Conservation (phyloP, 345 rosid species). For the Lepidium didymum region DNA sequence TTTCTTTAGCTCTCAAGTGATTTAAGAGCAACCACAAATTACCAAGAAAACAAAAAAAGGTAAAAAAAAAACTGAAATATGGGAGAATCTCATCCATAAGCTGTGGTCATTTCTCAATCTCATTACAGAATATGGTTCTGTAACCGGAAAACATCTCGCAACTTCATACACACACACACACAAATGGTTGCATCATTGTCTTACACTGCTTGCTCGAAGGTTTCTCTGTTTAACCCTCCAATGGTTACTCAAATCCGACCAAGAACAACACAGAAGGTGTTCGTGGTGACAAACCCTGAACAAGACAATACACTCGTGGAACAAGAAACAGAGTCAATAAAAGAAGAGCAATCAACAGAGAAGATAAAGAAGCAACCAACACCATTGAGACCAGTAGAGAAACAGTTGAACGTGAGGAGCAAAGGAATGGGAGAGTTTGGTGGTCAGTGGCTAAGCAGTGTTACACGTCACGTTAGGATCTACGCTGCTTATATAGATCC, state of each 20-base stretch:
- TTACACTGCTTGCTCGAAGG: slow-evolving; percentile 22
- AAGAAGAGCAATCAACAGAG: slow-evolving; percentile 22
- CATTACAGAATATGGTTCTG: slow-evolving; percentile 6
- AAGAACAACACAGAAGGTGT: slow-evolving; percentile 15
- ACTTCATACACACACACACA: neutral
- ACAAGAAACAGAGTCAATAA: slow-evolving; percentile 10
- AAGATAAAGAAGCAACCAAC: slow-evolving; percentile 34
- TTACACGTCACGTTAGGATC: slow-evolving; percentile 65
- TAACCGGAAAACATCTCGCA: slow-evolving; percentile 13
- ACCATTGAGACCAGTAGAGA: slow-evolving; percentile 72
- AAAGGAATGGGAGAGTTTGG: slow-evolving; percentile 66
- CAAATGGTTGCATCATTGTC: slow-evolving; percentile 28
- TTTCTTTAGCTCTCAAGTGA: neutral
- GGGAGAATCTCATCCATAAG: slow-evolving; percentile 27
- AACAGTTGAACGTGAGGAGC: slow-evolving; percentile 70
- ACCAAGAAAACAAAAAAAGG: neutral
- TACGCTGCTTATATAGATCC: slow-evolving; percentile 78
- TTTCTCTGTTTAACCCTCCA: slow-evolving; percentile 17
- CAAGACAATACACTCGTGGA: slow-evolving; percentile 12
- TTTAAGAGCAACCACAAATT: slow-evolving; percentile 3
- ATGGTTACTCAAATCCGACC: slow-evolving; percentile 15
- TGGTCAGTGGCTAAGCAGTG: slow-evolving; percentile 73
- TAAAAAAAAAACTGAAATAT: neutral
- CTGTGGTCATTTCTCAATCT: slow-evolving; percentile 22
- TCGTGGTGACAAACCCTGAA: slow-evolving; percentile 13